Conservation (phyloP, 2,329 filamentous ascomycete genomes). For the Ophiostoma australiae region DNA sequence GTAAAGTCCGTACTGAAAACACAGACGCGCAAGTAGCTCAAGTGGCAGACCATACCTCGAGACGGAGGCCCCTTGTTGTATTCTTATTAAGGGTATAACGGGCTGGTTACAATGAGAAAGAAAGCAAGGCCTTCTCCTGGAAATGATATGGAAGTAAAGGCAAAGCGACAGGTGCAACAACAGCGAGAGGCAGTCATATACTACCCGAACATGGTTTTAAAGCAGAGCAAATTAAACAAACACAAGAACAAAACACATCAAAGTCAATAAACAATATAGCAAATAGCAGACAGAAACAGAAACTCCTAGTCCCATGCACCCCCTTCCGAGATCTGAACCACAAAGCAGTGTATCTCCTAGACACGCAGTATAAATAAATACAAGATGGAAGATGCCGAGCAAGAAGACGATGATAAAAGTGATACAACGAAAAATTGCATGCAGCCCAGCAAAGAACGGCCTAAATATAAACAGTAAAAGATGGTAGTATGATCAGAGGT, state of each 20-base stretch:
- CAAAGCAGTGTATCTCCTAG: neutral
- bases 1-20: neutral
- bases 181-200: neutral
- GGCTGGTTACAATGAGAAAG: neutral
- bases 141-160: neutral
- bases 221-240: neutral
- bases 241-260: neutral
- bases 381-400: conserved; percentile 5
- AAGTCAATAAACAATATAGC: neutral
- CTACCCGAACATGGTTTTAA: neutral
- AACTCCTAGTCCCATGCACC: conserved; percentile 20
- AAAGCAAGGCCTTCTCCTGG: neutral
- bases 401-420: neutral
- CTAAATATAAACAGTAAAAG: neutral
- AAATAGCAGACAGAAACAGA: neutral
- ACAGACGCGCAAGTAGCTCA: neutral
- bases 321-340: conserved; percentile 17
- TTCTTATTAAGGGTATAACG: neutral
- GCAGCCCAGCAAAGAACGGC: neutral
- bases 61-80: neutral
- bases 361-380: neutral
- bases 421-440: neutral
- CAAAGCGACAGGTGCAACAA: neutral
- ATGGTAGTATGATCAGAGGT: neutral
- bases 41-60: neutral